Base-by-base conservation (phyloP, 2,329 filamentous ascomycete genomes). In the Penicillium freii region DNA sequence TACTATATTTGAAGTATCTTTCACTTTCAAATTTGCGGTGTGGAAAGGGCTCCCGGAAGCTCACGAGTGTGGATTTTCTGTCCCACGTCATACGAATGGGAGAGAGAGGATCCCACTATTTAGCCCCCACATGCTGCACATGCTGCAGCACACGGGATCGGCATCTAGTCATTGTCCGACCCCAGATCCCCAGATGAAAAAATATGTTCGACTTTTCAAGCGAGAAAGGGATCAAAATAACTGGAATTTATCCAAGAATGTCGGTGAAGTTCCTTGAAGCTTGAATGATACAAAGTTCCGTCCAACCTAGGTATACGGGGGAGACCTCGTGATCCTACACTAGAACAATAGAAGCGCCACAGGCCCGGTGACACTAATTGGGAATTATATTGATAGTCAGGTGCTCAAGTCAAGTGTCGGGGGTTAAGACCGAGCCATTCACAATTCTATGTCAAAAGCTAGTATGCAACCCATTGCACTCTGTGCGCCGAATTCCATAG, bases 381-480 rank as follows among this genome's bases (percentile, higher is more conserved):
- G 17, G 13, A 46, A 21, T 15, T n/a, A 42, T 34, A 43, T 50
- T 19, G n/a, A 42, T 17, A 38, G 54, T 56, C 54, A 56, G 47
- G 34, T 52, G 48, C 19, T 40, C 54, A 51, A 45, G 3, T 48
- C 21, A 10, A 23, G 38, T 29, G 8, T 11, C 11, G 25, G 48
- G 23, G 36, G 33, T 33, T 19, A n/a, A 39, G 17, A 48, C n/a
- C 6, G 27, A 55, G 27, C 21, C 34, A 50, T 43, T 55, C 29
- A 29, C 36, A 55, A 43, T 50, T 51, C 44, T 55, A 50, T 48
- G 43, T 33, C 8, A 40, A 42, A 54, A 42, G 34, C 25, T 8
- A 50, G 19, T 15, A 45, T 47, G 51, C 33, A 27, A 33, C 21
- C 38, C 19, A 27, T 55, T 27, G 21, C 29, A 49, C 27, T 53